Conservation (phyloP, 2,329 filamentous ascomycete genomes). For the Arthrobotrys sinensis region DNA sequence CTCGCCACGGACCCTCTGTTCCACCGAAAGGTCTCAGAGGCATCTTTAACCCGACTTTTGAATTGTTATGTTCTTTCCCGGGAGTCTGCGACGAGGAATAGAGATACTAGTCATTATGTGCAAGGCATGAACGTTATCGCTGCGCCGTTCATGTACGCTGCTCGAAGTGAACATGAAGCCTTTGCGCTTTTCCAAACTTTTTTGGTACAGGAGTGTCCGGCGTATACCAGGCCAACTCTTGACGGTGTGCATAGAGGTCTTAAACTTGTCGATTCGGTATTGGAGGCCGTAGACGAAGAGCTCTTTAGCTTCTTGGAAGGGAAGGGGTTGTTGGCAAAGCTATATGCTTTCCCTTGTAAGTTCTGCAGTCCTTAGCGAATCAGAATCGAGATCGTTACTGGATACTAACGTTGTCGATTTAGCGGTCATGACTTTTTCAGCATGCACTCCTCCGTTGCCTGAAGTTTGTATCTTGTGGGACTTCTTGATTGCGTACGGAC, state of each 20-base stretch:
- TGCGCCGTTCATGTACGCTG: slow-evolving; percentile 94
- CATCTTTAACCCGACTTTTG: slow-evolving; percentile 90
- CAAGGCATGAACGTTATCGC: slow-evolving; percentile 99
- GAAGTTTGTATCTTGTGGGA: slow-evolving; percentile 97
- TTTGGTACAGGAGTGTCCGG: slow-evolving; percentile 88
- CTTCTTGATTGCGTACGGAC: slow-evolving; percentile 95
- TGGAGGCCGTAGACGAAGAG: slow-evolving; percentile 91
- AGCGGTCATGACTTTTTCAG: slow-evolving; percentile 89
- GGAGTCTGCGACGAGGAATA: slow-evolving; percentile 86
- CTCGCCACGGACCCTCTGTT: slow-evolving; percentile 97
- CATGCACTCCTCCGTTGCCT: slow-evolving; percentile 93
- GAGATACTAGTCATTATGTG: slow-evolving; percentile 84
- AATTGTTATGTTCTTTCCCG: slow-evolving; percentile 75
- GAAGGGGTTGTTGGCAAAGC: slow-evolving; percentile 90
- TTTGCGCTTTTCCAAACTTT: slow-evolving; percentile 92
- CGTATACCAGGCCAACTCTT: slow-evolving; percentile 96
- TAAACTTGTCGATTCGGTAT: slow-evolving; percentile 89
- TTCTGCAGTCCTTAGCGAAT: neutral
- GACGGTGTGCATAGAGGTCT: slow-evolving; percentile 95
- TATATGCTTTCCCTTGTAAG: slow-evolving; percentile 89
- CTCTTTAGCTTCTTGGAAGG: slow-evolving; percentile 85
- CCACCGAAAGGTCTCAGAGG: slow-evolving; percentile 93
- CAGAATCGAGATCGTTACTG: neutral
- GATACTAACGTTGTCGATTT: slow-evolving; percentile 5
- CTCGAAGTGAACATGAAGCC: slow-evolving; percentile 93